Conservation (phyloP, 2,329 filamentous ascomycete genomes). For the Neurospora sp. region DNA sequence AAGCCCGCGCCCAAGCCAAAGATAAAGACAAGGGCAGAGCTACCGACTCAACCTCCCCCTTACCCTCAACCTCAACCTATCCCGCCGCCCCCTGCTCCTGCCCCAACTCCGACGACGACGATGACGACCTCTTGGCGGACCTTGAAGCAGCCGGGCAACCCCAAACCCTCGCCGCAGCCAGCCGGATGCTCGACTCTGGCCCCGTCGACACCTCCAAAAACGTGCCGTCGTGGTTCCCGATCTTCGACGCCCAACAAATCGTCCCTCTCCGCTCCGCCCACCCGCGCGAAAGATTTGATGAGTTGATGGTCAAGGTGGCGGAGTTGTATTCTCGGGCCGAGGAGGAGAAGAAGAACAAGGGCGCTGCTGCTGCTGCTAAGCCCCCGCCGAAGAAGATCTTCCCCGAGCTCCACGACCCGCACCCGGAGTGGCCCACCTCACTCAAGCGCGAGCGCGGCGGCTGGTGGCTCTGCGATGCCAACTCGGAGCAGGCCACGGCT, state of each 20-base stretch:
- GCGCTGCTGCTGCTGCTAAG: background rate
- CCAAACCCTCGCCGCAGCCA: background rate
- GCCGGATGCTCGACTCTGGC: background rate
- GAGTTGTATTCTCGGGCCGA: background rate
- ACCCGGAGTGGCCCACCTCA: conserved; percentile 4
- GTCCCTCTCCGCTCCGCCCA: background rate
- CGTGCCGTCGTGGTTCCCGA: conserved; percentile 8
- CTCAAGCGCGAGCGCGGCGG: conserved; percentile 7
- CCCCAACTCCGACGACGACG: background rate
- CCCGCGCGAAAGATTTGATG: conserved; percentile 2
- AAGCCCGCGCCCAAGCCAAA: background rate
- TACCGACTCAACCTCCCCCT: background rate
- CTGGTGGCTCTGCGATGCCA: conserved; percentile 7
- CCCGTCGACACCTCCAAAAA: background rate
- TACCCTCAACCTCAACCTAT: no score
- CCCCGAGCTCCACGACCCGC: conserved; percentile 7
- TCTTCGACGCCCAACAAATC: conserved; percentile 5
- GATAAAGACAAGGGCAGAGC: background rate
- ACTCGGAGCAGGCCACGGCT: background rate
- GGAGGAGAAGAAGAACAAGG: background rate
- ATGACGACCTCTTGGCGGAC: background rate
- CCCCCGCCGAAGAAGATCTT: background rate
- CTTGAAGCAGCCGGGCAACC: background rate
- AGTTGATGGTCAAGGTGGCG: background rate
- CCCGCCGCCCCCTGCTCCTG: no score